Evolutionary conservation across 305 asterid species (phyloP).

Genomic region (Rubia tinctorum): DNA sequence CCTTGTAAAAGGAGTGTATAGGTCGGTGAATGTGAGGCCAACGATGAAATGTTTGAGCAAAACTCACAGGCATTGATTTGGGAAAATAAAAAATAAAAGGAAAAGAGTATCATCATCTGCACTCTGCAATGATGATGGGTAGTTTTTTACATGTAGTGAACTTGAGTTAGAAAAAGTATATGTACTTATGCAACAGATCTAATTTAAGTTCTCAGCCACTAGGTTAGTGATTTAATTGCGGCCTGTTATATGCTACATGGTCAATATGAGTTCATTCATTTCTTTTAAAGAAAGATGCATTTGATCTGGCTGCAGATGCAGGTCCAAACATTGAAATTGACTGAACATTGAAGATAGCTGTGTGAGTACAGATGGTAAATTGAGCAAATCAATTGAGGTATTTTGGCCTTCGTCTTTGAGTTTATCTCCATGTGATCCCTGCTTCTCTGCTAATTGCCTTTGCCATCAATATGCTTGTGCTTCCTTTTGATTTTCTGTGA

Average conservation of each 20-base stretch:
- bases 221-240: not conserved
- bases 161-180: not conserved
- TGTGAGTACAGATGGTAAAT: conserved; percentile 76
- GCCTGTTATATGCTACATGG: not conserved
- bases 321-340: conserved; percentile 83
- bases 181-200: not conserved
- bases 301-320: conserved; percentile 27
- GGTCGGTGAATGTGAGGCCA: not conserved
- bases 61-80: not conserved
- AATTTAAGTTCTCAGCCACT: not conserved
- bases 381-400: conserved; percentile 80
- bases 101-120: not conserved
- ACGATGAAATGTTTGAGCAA: not conserved
- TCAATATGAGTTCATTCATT: not conserved
- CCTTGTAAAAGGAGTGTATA: not conserved
- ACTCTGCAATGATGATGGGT: not conserved
- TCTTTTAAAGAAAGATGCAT: not conserved
- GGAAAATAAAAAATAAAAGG: too few species aligned
- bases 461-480: not conserved
- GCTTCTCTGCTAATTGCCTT: conserved; percentile 2
- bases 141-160: not conserved
- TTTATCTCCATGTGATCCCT: conserved; percentile 7
- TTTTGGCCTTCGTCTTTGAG: conserved; percentile 14
- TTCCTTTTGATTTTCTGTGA: not conserved
- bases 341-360: conserved; percentile 94